Conservation (phyloP, 371 early-diverging fungal species). For the Apophysomyces variabilis region DNA sequence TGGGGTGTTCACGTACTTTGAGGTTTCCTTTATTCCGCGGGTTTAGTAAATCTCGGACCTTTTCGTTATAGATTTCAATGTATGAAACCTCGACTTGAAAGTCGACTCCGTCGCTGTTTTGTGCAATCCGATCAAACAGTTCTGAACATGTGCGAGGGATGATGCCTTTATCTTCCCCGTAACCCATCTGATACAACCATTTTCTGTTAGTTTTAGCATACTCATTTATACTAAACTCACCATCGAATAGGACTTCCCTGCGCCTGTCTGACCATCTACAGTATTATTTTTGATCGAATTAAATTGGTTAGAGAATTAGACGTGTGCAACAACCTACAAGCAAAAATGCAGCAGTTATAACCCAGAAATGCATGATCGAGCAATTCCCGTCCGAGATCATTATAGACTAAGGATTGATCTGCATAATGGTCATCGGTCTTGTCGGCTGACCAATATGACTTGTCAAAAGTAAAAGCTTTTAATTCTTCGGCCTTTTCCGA, state of each 20-base stretch:
- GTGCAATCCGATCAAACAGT: constrained; percentile 72
- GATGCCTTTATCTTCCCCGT: constrained; percentile 81
- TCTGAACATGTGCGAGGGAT: constrained; percentile 83
- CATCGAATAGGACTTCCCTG: constrained; percentile 87
- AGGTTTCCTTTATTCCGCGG: constrained; percentile 79
- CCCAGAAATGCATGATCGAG: constrained; percentile 88
- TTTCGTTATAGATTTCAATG: constrained; percentile 88
- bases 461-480: constrained; percentile 83
- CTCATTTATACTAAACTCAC: constrained; percentile 40
- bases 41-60: constrained; percentile 89
- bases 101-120: constrained; percentile 50
- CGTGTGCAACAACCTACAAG: constrained; percentile 57
- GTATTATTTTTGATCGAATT: not conserved
- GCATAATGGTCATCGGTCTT: constrained; percentile 70
- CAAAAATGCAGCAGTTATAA: constrained; percentile 90
- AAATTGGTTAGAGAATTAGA: constrained; percentile 3
- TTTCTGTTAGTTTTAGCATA: not conserved
- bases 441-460: constrained; percentile 85
- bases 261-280: constrained; percentile 86
- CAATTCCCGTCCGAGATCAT: constrained; percentile 76
- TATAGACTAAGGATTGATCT: constrained; percentile 77
- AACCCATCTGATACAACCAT: constrained; percentile 56
- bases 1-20: constrained; percentile 88
- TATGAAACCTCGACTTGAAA: constrained; percentile 85
- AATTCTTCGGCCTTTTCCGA: constrained; percentile 49